Evolutionary conservation across 2,329 filamentous ascomycete genomes (phyloP), one percentile per base, ranked within the genome.

Genomic region (Pseudogymnoascus sp.): DNA sequence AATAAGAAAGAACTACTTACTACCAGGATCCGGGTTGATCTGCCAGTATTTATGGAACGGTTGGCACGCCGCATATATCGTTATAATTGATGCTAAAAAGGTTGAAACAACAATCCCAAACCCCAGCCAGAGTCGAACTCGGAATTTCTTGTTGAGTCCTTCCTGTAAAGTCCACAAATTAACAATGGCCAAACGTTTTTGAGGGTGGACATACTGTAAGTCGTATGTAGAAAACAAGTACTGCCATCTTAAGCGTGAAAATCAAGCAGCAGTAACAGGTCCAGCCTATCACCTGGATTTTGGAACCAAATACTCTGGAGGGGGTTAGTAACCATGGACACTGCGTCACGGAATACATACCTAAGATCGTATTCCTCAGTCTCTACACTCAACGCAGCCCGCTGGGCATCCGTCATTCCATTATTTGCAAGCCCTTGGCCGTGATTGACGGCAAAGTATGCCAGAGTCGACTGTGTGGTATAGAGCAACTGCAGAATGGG

Each of bases 41-140:
- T 86, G 82, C 83, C 83, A 87, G 68, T 83, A 82, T 40, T 77
- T 77, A 26, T 74, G 66, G 62, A 86, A 78, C 0, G 83, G 83
- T 17, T 31, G 63, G 66, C 84, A 87, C 7, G 78, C 77, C 2
- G 82, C 73, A 13, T 84, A 76, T 37, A 85, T 77, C 3, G 79
- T 79, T 35, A 80, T 73, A 29, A 83, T 72, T 4, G 79, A 78
- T 0, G 76, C 76, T 29, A 85, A 62, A 66, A 80, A 86, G 3
- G 80, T 84, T 2, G 67, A 67, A 0, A 73, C 73, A 35, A 86
- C 77, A 37, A 84, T 67, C 2, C 68, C 72, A 64, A 83, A 84
- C 7, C 82, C 82, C 50, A 83, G 69, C 42, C 61, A 65, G 60
- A 68, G 64, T 17, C 65, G 65, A 40, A 65, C 77, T 77, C 37